A percentile compares a stretch with the other conserved stretches of the same genome.
Conservation (phyloP, 2,329 filamentous ascomycete genomes). For the Verticillium alfalfae region DNA sequence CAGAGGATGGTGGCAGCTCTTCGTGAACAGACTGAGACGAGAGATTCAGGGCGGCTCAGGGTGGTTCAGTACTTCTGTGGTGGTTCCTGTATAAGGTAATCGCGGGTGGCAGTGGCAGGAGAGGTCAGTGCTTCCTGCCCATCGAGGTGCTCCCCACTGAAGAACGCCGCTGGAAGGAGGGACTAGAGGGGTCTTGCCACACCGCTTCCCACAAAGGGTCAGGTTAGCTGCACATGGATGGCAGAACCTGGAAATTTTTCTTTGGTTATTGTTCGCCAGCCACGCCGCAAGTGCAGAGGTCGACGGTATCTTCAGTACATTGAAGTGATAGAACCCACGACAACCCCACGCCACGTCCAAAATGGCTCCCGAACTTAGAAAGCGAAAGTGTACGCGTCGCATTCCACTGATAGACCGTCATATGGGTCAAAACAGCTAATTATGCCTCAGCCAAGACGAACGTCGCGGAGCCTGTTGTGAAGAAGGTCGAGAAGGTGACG, state of each 20-base stretch:
- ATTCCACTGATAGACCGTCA: not conserved
- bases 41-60: not conserved
- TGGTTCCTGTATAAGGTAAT: not conserved
- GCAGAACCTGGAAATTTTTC: conserved; percentile 15
- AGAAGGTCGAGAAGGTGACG: conserved; percentile 12
- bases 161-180: not conserved
- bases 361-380: conserved; percentile 41
- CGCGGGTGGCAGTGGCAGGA: not conserved
- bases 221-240: not conserved
- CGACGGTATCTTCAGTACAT: not conserved
- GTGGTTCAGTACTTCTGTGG: too few species aligned
- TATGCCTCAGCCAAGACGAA: conserved; percentile 17
- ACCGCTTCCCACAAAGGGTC: conserved; percentile 6
- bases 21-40: not conserved
- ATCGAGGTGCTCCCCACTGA: not conserved
- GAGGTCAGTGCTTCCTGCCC: not conserved
- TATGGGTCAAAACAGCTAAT: not conserved
- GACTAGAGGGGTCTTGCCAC: conserved; percentile 3
- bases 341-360: conserved; percentile 4
- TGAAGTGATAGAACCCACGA: not conserved
- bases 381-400: conserved; percentile 21
- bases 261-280: not conserved
- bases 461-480: conserved; percentile 24
- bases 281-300: not conserved
- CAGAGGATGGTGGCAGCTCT: too few species aligned